phyloP scores from a whole-genome alignment of 768 basidiomycete genomes.

The Baorangia bicolor region DNA sequence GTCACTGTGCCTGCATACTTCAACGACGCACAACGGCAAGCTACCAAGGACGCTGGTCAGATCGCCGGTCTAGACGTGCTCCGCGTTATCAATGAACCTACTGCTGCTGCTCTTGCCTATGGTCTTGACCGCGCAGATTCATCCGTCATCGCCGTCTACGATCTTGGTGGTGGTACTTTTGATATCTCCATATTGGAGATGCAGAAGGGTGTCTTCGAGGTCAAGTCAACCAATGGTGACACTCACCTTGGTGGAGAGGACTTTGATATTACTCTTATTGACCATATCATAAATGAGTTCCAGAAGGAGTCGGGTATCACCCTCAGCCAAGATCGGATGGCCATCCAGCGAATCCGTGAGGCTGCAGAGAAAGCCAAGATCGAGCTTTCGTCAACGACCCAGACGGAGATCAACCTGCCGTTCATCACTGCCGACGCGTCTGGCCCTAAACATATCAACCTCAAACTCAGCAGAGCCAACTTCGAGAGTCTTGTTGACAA shows the following conservation, averaged over 20 bases:
- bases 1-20: conserved; percentile 98
- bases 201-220: conserved; percentile 99
- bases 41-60: conserved; percentile 96
- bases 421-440: conserved; percentile 97
- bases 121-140: conserved; percentile 83
- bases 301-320: conserved; percentile 89
- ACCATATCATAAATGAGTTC: conserved; percentile 86
- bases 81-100: conserved; percentile 98
- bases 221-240: conserved; percentile 99
- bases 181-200: conserved; percentile 99
- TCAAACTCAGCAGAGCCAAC: conserved; percentile 81
- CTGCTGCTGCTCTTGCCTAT: conserved; percentile 97
- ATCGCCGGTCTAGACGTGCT: conserved; percentile 97
- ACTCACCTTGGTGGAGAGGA: conserved; percentile 98
- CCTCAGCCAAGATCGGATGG: conserved; percentile 86
- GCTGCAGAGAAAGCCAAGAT: conserved; percentile 99
- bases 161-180: conserved; percentile 97
- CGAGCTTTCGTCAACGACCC: conserved; percentile 89
- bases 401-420: conserved; percentile 96
- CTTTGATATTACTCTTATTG: conserved; percentile 89
- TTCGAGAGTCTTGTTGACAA: conserved; percentile 84
- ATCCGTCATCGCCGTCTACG: conserved; percentile 95
- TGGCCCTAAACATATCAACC: conserved; percentile 97
- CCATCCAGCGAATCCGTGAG: conserved; percentile 98
- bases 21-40: conserved; percentile 99